Base-by-base conservation (phyloP, 2,329 filamentous ascomycete genomes). In the Botrytis tulipae region DNA sequence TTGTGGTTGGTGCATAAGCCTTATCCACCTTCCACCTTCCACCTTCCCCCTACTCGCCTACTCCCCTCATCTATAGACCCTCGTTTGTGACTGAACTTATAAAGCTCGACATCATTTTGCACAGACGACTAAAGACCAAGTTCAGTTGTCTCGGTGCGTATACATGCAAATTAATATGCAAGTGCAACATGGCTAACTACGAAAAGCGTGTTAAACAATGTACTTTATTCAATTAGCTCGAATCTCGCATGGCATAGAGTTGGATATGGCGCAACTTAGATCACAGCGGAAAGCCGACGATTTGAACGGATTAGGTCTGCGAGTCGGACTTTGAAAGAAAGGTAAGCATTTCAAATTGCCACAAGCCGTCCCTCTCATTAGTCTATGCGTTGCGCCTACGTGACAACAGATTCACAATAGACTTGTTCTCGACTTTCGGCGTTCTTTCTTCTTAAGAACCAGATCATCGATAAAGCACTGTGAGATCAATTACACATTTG, bases 1-100 rank as follows among this genome's bases (percentile, higher is more conserved):
- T 22, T 54, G 48, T 57, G 65, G 65, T 68, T 57, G 65, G 35
- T 68, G 65, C 48, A 68, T 40, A n/a, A 54, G 46, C 65, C 65
- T 54, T 68, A 16, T 54, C 32, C 22, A 40, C 32, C 32, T 40
- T 29, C 35, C 25, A 46, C 65, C 40, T 68, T 54, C 32, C 22
- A 40, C 32, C 32, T 40, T 29, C 35, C 25, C 65, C 65, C 40
- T 68, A 57, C 65, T 68, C 65, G 35, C 25, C 48, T 68, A 68
- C 48, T 37, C 65, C 44, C 65, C 16, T 67, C 44, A 51, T 67
- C 44, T 54, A 67, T 6, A 54, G 54, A 67, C 25, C 35, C 46
- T 68, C 46, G 46, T 40, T n/a, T 29, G n/a, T 57, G 25, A 51
- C 54, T 42, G 42, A 12, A 37, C 54, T 42, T 42, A n/a, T 42